A percentile compares a stretch with the other conserved stretches of the same genome.
Conservation (phyloP, 352 stramenopile species). For the Pythium vanterpoolii region DNA sequence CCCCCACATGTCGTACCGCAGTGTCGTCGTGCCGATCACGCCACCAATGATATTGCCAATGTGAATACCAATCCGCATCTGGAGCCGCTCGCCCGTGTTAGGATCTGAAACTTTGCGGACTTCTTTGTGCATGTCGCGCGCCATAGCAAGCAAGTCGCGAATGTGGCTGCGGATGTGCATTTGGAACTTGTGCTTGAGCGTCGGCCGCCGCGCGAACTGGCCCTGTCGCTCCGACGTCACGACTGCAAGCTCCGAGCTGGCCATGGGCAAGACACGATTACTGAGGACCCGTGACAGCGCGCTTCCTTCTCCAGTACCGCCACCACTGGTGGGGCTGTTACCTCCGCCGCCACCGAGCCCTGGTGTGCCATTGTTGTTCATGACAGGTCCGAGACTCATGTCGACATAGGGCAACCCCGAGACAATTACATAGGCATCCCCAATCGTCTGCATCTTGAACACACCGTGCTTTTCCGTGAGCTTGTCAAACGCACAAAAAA, state of each 20-base stretch:
- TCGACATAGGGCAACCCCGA: slow-evolving; percentile 83
- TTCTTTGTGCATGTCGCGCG: slow-evolving; percentile 85
- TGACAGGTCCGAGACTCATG: slow-evolving; percentile 70
- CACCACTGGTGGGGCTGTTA: slow-evolving; percentile 5
- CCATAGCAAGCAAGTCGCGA: slow-evolving; percentile 75
- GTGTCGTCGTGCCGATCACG: slow-evolving; percentile 81
- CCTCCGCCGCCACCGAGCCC: slow-evolving; percentile 2
- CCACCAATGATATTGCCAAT: slow-evolving; percentile 86
- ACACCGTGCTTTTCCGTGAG: slow-evolving; percentile 91
- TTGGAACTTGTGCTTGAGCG: slow-evolving; percentile 80
- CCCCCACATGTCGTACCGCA: slow-evolving; percentile 90
- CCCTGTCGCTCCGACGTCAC: slow-evolving; percentile 19
- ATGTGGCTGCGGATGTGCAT: slow-evolving; percentile 83
- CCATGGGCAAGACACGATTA: slow-evolving; percentile 53
- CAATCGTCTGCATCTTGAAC: slow-evolving; percentile 94
- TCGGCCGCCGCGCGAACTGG: slow-evolving; percentile 39
- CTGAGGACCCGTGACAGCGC: slow-evolving; percentile 21
- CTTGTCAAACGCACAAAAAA: slow-evolving; percentile 91
- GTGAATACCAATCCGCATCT: slow-evolving; percentile 89
- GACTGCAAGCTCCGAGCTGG: slow-evolving; percentile 13
- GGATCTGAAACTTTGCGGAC: slow-evolving; percentile 80
- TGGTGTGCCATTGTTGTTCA: slow-evolving; percentile 17
- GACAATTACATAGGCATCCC: slow-evolving; percentile 91
- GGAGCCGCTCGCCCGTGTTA: slow-evolving; percentile 76
- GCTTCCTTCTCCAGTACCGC: not conserved